phyloP scores from a whole-genome alignment of 495 filamentous ascomycete species.

The Halenospora varia region DNA sequence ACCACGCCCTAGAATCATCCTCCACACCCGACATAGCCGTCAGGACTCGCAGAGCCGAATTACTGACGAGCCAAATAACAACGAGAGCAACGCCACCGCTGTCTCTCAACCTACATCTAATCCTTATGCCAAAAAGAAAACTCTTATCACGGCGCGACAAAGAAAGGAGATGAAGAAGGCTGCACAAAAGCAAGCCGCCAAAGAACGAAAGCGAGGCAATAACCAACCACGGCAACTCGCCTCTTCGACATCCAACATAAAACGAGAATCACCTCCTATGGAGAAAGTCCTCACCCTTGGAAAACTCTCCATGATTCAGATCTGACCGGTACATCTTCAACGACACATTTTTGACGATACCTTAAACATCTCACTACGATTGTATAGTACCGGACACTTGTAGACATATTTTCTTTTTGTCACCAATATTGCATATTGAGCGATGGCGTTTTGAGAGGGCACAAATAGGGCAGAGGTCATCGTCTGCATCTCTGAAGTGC shows the following conservation, averaged over 20 bases:
- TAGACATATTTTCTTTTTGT: neutral
- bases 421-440: neutral
- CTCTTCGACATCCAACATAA: neutral
- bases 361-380: neutral
- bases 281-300: slow-evolving; percentile 3
- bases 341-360: neutral
- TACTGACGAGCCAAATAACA: neutral
- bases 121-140: slow-evolving; percentile 15
- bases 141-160: slow-evolving; percentile 28
- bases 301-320: slow-evolving; percentile 1
- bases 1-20: slow-evolving; percentile 2
- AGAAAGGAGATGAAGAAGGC: slow-evolving; percentile 35
- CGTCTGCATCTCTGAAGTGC: neutral
- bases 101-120: slow-evolving; percentile 1
- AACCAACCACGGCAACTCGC: neutral
- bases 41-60: slow-evolving; percentile 6
- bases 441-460: neutral
- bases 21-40: slow-evolving; percentile 4
- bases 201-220: slow-evolving; percentile 31
- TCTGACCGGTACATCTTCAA: neutral
- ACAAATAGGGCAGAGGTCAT: neutral
- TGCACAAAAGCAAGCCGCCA: slow-evolving; percentile 41
- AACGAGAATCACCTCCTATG: slow-evolving; percentile 1
- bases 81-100: neutral
- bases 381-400: neutral